Base-by-base conservation (phyloP, 108 stramenopile species). In the Nitzschia putrida region DNA sequence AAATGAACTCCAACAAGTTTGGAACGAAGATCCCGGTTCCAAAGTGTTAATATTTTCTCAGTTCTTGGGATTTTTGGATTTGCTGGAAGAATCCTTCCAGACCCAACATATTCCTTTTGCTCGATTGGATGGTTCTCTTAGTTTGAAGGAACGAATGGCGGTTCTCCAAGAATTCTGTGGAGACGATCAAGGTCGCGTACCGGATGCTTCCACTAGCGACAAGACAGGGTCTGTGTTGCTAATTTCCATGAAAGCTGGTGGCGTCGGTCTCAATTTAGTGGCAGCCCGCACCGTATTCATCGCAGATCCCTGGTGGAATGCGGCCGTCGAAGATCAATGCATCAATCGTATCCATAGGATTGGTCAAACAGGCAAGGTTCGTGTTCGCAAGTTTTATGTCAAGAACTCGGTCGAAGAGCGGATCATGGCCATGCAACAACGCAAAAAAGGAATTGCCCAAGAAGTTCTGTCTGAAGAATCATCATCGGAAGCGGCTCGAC, bases 251-350 rank as follows among this genome's bases (percentile, higher is more conserved):
- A 88, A 86, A 53, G 93, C 90, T 7, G 89, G 88, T 7, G 93
- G 88, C 7, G 88, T 89, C 22, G 93, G 93, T 12, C 45, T 94
- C 18, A 91, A 94, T 69, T 79, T 94, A 14, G 83, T 85, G 0
- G 78, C 88, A 14, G 93, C 93, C 20, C 75, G 74, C 0, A 81
- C 78, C 40, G 87, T 88, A 1, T 94, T 94, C 52, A 88, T 94
- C 34, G 73, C 80, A 44, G 93, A 94, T 69, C 93, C 90, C 0
- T 94, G 93, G 93, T 94, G 93, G 93, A 89, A 94, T 83, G 65
- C 55, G 11, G 85, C 90, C 2, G 66, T 88, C 3, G 90, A 94
- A 68, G 87, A 91, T 59, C 87, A 89, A 64, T 86, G 86, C 74
- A 65, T 82, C 40, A 80, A 91, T 77, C 81, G 90, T 22, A 88